Evolutionary conservation across 148 eudicot genomes (phyloP), one percentile per base, ranked within the genome.

Genomic region (Beta vulgaris): DNA sequence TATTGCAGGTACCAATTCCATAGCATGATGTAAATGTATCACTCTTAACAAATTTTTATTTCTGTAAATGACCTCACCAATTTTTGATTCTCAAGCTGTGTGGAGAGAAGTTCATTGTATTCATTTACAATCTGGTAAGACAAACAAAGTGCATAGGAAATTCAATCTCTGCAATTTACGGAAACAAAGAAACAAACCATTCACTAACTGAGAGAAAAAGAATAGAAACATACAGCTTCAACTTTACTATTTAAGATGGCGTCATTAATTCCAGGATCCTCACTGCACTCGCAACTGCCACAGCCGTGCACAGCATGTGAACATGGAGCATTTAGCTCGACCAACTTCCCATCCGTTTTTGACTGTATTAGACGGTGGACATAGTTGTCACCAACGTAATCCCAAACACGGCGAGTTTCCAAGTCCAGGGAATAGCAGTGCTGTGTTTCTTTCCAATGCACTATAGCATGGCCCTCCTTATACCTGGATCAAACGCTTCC

Each of bases 341-440:
- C 93, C 85, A 92, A 81, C 81, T 92, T 95, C 61, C 98, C 97
- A 81, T 95, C 97, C 69, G 97, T 90, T 84, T 95, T 95, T 55
- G 97, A 90, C 76, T 89, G 93, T 77, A 95, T 95, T 67, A 92
- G 80, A 58, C 98, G 91, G 68, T 92, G 97, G 62, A 92, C 97
- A 80, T 92, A 95, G 76, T 95, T 95, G 77, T 95, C 92, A 46
- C 98, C 98, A 67, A 70, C 92, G 82, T 92, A 92, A 77, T 95
- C 98, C 98, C 98, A 95, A 28, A 92, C 98, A 36, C 97, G 91
- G 42, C 83, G 92, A 64, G 98, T 90, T 84, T 95, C 98, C 82
- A 95, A 79, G 75, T 92, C 98, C 69, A 92, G 83, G 43, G 98
- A 92, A 82, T 95, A 95, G 82, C 96, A 92, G 71, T 95, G 98